A percentile compares a stretch with the other conserved stretches of the same genome.
Conservation (phyloP, 352 stramenopile species). For the Pythium folliculosum region DNA sequence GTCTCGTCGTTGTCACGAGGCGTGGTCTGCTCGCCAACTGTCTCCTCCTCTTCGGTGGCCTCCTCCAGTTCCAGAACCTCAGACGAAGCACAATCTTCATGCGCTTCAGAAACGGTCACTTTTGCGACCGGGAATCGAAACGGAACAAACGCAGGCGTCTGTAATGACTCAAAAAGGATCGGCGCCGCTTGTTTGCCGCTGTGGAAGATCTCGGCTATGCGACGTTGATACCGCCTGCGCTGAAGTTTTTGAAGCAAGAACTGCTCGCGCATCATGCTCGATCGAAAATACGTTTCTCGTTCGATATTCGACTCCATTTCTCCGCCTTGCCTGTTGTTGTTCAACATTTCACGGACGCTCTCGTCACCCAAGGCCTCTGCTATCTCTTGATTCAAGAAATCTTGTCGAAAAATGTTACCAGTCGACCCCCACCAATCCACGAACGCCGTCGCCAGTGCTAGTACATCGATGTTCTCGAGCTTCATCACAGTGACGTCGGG, state of each 20-base stretch:
- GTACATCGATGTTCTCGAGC: slow-evolving; percentile 48
- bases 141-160: slow-evolving; percentile 28
- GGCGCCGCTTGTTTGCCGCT: slow-evolving; percentile 47
- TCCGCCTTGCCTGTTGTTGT: slow-evolving; percentile 1
- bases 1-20: neutral
- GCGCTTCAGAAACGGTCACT: too few relatives aligned
- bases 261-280: slow-evolving; percentile 34
- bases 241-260: slow-evolving; percentile 54
- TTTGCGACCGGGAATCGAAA: slow-evolving; percentile 36
- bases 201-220: slow-evolving; percentile 8
- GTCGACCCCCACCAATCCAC: slow-evolving; percentile 54
- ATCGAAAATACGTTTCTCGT: slow-evolving; percentile 51
- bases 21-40: neutral
- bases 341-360: slow-evolving; percentile 20
- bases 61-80: neutral
- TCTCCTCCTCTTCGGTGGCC: neutral
- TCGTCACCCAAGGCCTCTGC: slow-evolving; percentile 44
- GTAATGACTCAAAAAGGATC: slow-evolving; percentile 46
- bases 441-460: slow-evolving; percentile 51
- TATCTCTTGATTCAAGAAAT: slow-evolving; percentile 54
- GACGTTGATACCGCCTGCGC: slow-evolving; percentile 38
- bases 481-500: slow-evolving; percentile 43
- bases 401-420: slow-evolving; percentile 50
- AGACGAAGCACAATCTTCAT: neutral
- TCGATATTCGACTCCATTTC: slow-evolving; percentile 22